Conservation (phyloP, 768 basidiomycete genomes). For the Mycena floridula region DNA sequence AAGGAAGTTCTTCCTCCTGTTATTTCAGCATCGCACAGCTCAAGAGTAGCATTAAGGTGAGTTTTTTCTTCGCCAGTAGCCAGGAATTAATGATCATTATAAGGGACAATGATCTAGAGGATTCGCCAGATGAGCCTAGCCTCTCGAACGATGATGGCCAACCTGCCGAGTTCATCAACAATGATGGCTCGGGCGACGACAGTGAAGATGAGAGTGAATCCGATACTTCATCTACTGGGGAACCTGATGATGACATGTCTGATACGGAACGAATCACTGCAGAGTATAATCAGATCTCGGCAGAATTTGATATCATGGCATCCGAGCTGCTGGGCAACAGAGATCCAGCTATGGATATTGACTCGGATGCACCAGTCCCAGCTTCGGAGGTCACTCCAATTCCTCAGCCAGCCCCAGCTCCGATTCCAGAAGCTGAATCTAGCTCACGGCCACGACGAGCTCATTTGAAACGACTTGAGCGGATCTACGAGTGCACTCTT, state of each 20-base stretch:
- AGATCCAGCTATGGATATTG: no score
- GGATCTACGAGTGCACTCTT: neutral
- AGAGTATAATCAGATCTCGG: no score
- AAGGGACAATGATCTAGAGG: neutral
- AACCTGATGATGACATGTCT: no score
- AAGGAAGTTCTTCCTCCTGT: neutral
- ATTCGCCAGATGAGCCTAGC: neutral
- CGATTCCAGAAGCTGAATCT: neutral
- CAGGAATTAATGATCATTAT: no score
- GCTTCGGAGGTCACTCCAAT: neutral
- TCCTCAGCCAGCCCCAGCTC: neutral
- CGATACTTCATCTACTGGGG: neutral
- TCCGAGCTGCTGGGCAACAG: no score
- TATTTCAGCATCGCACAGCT: neutral
- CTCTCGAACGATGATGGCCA: neutral
- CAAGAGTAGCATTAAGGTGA: neutral
- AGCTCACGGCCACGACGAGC: neutral
- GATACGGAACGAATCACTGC: no score
- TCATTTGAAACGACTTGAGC: neutral
- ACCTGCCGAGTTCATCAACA: neutral
- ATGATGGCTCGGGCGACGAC: neutral
- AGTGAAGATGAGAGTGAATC: neutral
- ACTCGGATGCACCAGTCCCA: no score
- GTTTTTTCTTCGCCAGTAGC: no score
- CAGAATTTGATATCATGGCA: no score